phyloP scores from a whole-genome alignment of 106 monocot species.

The Platanthera guangdongensis region DNA sequence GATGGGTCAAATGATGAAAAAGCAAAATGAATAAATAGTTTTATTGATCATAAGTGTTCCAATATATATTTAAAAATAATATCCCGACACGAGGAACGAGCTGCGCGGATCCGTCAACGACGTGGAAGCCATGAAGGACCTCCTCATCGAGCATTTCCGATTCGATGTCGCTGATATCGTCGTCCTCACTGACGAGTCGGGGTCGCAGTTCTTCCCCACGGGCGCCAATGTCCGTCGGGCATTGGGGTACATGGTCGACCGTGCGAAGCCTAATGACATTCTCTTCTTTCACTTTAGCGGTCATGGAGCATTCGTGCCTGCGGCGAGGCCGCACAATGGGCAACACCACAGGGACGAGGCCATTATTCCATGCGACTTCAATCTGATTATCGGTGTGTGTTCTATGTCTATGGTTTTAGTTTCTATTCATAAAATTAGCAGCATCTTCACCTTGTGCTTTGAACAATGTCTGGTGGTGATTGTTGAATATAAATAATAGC shows the following conservation, averaged over 20 bases:
- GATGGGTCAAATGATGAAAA: too few relatives aligned
- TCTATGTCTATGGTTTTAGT: not conserved
- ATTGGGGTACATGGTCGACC: conserved; percentile 27
- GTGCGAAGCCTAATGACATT: conserved; percentile 47
- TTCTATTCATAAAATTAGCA: too few relatives aligned
- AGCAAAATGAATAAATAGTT: too few relatives aligned
- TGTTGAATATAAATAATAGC: too few relatives aligned
- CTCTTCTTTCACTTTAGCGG: conserved; percentile 87
- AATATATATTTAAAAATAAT: not conserved
- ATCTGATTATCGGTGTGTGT: conserved; percentile 59
- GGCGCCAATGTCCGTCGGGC: conserved; percentile 46
- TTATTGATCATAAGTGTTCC: too few relatives aligned
- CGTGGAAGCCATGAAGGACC: conserved; percentile 42
- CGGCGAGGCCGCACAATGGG: conserved; percentile 15
- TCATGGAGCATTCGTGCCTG: conserved; percentile 57
- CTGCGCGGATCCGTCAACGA: conserved; percentile 74
- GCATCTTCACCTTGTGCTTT: too few relatives aligned
- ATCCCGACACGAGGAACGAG: conserved; percentile 38
- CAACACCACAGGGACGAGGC: conserved; percentile 33
- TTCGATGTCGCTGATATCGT: conserved; percentile 33
- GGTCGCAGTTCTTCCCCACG: conserved; percentile 33
- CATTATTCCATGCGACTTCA: conserved; percentile 78
- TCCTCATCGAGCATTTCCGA: conserved; percentile 45
- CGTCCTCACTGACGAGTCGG: conserved; percentile 46
- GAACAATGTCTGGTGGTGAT: too few relatives aligned